These are phyloP conservation scores for Syzygium malaccense DNA, from an alignment of 441 rosid species.

Conservation along the genomic window DNA sequence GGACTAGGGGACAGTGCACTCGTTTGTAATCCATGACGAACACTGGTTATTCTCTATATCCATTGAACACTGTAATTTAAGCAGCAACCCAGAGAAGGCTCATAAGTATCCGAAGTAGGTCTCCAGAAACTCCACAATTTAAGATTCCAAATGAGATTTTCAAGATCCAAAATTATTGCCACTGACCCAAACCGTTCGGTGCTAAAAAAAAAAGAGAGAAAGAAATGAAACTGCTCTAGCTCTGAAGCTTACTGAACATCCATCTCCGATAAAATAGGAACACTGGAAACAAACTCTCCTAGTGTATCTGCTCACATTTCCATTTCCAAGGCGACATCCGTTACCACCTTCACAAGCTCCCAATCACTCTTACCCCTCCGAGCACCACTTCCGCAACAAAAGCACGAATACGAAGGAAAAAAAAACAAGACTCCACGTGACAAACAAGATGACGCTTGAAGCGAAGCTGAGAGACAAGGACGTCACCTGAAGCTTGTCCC, in stretches of 20 bases:
- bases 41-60: background rate
- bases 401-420: background rate
- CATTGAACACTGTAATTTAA: background rate
- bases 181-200: background rate
- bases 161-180: background rate
- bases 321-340: background rate
- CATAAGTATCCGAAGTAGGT: background rate
- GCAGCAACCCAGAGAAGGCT: background rate
- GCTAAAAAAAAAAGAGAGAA: background rate
- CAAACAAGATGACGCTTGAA: background rate
- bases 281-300: background rate
- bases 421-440: background rate
- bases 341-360: background rate
- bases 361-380: background rate
- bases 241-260: background rate
- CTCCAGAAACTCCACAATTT: background rate
- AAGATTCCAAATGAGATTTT: background rate
- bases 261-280: background rate
- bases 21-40: background rate
- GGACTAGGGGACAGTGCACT: background rate
- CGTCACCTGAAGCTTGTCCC: conserved; percentile 31
- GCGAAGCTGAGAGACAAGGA: background rate
- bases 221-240: background rate
- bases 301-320: background rate
- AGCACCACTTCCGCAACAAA: background rate